These are phyloP conservation scores for Xylaria scruposa DNA, from an alignment of 495 filamentous ascomycete genomes.

Conservation along the genomic window DNA sequence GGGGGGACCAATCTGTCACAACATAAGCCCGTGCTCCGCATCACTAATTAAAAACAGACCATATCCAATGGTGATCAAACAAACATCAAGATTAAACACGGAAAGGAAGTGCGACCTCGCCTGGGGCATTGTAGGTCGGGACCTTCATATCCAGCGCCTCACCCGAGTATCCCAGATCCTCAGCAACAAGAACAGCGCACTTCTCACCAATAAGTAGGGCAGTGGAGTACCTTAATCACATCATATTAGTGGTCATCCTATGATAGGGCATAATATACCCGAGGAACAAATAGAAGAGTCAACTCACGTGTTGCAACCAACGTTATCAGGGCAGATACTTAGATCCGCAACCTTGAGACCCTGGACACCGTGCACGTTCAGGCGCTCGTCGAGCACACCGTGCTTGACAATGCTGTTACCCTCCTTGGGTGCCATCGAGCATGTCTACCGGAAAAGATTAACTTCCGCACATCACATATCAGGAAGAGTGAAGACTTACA, in stretches of 20 bases:
- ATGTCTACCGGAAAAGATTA: slow-evolving; percentile 58
- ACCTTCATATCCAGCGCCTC: slow-evolving; percentile 79
- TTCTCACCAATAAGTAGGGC: slow-evolving; percentile 88
- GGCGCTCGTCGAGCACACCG: slow-evolving; percentile 78
- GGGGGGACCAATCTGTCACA: not conserved
- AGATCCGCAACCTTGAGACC: slow-evolving; percentile 83
- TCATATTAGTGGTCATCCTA: not conserved
- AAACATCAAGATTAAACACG: slow-evolving; percentile 31
- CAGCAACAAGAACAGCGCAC: slow-evolving; percentile 71
- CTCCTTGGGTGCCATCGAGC: slow-evolving; percentile 80
- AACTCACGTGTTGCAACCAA: slow-evolving; percentile 77
- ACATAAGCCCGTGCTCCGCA: not conserved
- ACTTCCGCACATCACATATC: not conserved
- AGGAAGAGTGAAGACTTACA: slow-evolving; percentile 40
- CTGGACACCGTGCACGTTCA: slow-evolving; percentile 82
- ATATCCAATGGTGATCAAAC: not conserved
- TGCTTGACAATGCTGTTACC: slow-evolving; percentile 83
- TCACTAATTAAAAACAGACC: not conserved
- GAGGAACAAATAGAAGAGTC: not conserved
- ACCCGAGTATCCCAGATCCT: slow-evolving; percentile 79
- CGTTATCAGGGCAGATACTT: slow-evolving; percentile 82
- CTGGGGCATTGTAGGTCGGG: slow-evolving; percentile 64
- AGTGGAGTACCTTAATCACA: slow-evolving; percentile 61
- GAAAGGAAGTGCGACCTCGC: slow-evolving; percentile 49
- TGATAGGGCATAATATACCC: not conserved